Base-by-base conservation (phyloP, 345 rosid genomes). In the Euphorbia pulcherrima region DNA sequence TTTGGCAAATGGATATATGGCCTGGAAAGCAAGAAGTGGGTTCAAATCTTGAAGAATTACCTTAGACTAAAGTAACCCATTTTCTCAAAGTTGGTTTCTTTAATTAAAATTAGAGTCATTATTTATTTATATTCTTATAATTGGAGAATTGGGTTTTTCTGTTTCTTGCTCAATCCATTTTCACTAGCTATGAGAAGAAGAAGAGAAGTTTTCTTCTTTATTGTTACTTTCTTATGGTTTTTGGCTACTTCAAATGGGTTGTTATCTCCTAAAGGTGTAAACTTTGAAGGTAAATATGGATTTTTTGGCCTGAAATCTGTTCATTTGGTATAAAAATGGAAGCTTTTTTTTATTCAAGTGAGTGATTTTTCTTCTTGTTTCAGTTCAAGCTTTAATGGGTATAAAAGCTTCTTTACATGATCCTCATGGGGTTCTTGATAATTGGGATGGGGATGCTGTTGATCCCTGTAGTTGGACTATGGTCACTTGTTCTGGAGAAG, bases 381-480 rank as follows among this genome's bases (percentile, higher is more conserved):
- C 80, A 90, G 97, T 90, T 64, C 92, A 88, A 90, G 92, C 97
- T 80, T 72, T 90, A 50, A 88, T 90, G 86, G 88, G 83, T 56
- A 87, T 90, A 74, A 90, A 90, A 75, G 87, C 77, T 41, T 86
- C 81, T 68, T 62, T 90, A 40, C 79, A 82, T 74, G 97, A 88
- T 81, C 97, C 97, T 76, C 92, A 83, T 81, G 92, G 92, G 44
- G 92, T 90, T 64, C 92, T 90, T 78, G 97, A 88, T 41, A 90
- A 82, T 69, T 90, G 97, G 97, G 97, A 90, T 80, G 84, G 73
- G 24, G 89, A 85, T 84, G 90, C 97, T 77, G 97, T 90, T 78
- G 97, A 90, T 85, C 97, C 97, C 26, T 90, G 97, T 80, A 87
- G 95, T 80, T 90, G 97, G 97, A 78, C 95, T n/a, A 90, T 90